These are phyloP conservation scores for Curvularia hawaiiensis DNA, from an alignment of 2,329 filamentous ascomycete genomes.

Conservation along the genomic window DNA sequence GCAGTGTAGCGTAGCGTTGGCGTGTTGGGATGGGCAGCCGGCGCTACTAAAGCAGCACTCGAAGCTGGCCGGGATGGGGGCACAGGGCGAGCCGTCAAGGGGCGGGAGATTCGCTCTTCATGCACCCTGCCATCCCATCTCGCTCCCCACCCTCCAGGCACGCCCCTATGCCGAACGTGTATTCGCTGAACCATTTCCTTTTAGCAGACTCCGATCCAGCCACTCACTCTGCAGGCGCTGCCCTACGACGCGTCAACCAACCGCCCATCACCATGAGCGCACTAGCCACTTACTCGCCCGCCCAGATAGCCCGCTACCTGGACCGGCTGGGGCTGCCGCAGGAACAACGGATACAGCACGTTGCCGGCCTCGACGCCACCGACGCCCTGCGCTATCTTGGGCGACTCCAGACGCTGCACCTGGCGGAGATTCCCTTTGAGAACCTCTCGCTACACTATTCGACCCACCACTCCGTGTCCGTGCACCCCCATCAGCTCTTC, in stretches of 20 bases:
- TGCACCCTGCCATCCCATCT: conserved; percentile 1
- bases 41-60: conserved; percentile 18
- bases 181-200: conserved; percentile 5
- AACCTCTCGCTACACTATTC: conserved; percentile 60
- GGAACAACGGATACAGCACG: conserved; percentile 31
- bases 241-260: conserved; percentile 3
- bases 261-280: conserved; percentile 8
- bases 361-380: conserved; percentile 26
- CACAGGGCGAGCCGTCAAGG: conserved; percentile 5
- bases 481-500: conserved; percentile 58
- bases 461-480: conserved; percentile 48
- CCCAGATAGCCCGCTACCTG: conserved; percentile 44
- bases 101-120: conserved; percentile 18
- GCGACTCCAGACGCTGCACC: conserved; percentile 47
- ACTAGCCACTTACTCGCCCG: conserved; percentile 27
- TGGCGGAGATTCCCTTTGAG: conserved; percentile 60
- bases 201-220: not conserved
- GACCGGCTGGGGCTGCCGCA: conserved; percentile 41
- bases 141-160: conserved; percentile 11
- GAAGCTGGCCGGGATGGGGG: not conserved
- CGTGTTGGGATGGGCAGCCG: not conserved
- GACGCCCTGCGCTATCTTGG: conserved; percentile 38
- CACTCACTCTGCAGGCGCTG: not conserved
- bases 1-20: not conserved
- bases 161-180: not conserved